These are phyloP conservation scores for Apophysomyces elegans DNA, from an alignment of 371 early-diverging fungal species.

Conservation along the genomic window DNA sequence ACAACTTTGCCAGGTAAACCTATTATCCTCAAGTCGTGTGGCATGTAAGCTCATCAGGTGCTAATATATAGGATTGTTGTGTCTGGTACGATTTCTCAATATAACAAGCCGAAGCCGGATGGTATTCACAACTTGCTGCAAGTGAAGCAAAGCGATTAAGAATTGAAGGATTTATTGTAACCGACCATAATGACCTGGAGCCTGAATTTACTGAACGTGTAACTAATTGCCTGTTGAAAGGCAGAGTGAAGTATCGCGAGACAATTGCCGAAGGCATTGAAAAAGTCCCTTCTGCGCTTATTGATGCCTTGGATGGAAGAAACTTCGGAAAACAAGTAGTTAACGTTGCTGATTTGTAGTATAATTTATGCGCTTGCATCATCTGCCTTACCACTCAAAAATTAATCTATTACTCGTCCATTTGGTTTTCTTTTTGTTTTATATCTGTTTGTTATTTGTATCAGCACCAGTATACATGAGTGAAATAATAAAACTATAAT, in stretches of 20 bases:
- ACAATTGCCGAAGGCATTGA: conserved; percentile 72
- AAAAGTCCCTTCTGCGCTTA: conserved; percentile 69
- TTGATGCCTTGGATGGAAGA: conserved; percentile 69
- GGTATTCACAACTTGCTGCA: conserved; percentile 39
- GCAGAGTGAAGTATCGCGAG: conserved; percentile 64
- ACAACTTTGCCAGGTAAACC: conserved; percentile 50
- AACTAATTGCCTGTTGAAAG: conserved; percentile 59
- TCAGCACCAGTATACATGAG: no score
- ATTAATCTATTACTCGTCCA: no score
- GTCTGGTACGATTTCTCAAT: conserved; percentile 78
- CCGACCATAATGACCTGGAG: conserved; percentile 31
- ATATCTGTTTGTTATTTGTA: no score
- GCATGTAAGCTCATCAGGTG: background rate
- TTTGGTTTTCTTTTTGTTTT: no score
- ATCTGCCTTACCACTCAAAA: no score
- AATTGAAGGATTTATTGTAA: conserved; percentile 74
- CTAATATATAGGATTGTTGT: conserved; percentile 34
- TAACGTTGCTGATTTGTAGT: conserved; percentile 53
- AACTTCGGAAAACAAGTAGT: conserved; percentile 81
- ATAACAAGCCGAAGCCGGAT: conserved; percentile 47
- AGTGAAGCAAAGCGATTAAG: conserved; percentile 47
- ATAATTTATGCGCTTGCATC: background rate
- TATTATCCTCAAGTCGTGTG: background rate
- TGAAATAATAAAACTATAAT: no score
- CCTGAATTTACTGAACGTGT: conserved; percentile 56